Percentiles rank a stretch among this genome's conserved stretches.
Evolutionary conservation across 768 basidiomycete genomes (phyloP).

Genomic region (Termitomyces sp.): DNA sequence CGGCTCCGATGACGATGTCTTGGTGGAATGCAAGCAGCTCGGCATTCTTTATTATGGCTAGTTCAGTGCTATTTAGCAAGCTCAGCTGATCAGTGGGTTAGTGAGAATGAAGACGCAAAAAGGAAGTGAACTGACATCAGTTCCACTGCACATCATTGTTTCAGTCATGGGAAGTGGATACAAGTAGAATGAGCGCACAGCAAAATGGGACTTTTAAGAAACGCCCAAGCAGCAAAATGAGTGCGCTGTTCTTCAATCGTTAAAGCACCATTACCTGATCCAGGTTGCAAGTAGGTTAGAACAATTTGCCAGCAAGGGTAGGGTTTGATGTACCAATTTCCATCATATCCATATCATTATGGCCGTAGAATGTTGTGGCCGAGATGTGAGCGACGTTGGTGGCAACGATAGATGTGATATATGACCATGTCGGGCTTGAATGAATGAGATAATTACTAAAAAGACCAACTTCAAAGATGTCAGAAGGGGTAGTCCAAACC

Average conservation of each 20-base stretch:
- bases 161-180: background rate
- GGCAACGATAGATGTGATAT: slow-evolving; percentile 38
- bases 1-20: slow-evolving; percentile 36
- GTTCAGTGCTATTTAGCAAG: slow-evolving; percentile 30
- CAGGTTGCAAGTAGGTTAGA: background rate
- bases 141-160: slow-evolving; percentile 22
- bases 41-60: slow-evolving; percentile 43
- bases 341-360: slow-evolving; percentile 61
- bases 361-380: slow-evolving; percentile 38
- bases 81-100: slow-evolving; percentile 29
- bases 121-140: slow-evolving; percentile 24
- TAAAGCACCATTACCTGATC: slow-evolving; percentile 39
- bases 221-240: slow-evolving; percentile 55
- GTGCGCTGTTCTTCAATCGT: slow-evolving; percentile 46
- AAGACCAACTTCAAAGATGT: background rate
- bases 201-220: slow-evolving; percentile 54
- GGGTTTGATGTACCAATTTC: slow-evolving; percentile 26
- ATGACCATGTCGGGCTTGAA: slow-evolving; percentile 33
- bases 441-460: background rate
- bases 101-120: background rate
- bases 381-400: slow-evolving; percentile 36
- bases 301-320: too few species aligned
- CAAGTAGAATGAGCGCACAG: slow-evolving; percentile 22
- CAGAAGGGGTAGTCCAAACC: slow-evolving; percentile 15
- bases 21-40: slow-evolving; percentile 54